These are phyloP conservation scores for Adansonia gregorii DNA, from an alignment of 441 rosid genomes.

Conservation along the genomic window DNA sequence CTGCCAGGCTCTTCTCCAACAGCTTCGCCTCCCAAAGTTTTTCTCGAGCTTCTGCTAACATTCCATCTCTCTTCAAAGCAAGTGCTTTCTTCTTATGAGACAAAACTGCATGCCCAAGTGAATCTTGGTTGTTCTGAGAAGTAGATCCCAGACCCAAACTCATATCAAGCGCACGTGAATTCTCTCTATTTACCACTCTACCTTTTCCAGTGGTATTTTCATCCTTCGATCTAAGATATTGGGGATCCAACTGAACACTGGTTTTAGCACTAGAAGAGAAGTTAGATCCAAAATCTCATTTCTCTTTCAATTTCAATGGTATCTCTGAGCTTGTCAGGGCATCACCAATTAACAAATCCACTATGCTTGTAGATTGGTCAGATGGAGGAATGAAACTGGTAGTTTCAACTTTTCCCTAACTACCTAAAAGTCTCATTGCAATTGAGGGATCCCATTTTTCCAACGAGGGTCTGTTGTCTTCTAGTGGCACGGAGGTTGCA, in stretches of 20 bases:
- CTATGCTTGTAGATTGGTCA: conserved; percentile 32
- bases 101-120: conserved; percentile 60
- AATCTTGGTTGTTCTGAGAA: conserved; percentile 45
- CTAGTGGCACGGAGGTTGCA: conserved; percentile 22
- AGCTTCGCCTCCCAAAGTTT: conserved; percentile 81
- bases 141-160: conserved; percentile 38
- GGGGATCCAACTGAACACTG: conserved; percentile 25
- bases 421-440: conserved; percentile 30
- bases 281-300: conserved; percentile 31
- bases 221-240: conserved; percentile 23
- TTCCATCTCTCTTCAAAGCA: conserved; percentile 82
- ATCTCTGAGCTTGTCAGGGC: conserved; percentile 33
- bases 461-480: conserved; percentile 18
- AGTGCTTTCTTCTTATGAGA: conserved; percentile 75
- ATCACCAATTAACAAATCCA: conserved; percentile 57
- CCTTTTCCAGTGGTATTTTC: conserved; percentile 28
- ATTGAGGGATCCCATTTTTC: conserved; percentile 23
- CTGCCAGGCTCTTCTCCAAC: conserved; percentile 66
- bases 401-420: conserved; percentile 29
- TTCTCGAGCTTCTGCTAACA: conserved; percentile 73
- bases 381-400: conserved; percentile 32
- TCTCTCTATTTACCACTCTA: conserved; percentile 34
- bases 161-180: conserved; percentile 30
- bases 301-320: conserved; percentile 39
- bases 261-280: conserved; percentile 27